Conservation (phyloP, 2,329 filamentous ascomycete species). For the Alternaria alternata region DNA sequence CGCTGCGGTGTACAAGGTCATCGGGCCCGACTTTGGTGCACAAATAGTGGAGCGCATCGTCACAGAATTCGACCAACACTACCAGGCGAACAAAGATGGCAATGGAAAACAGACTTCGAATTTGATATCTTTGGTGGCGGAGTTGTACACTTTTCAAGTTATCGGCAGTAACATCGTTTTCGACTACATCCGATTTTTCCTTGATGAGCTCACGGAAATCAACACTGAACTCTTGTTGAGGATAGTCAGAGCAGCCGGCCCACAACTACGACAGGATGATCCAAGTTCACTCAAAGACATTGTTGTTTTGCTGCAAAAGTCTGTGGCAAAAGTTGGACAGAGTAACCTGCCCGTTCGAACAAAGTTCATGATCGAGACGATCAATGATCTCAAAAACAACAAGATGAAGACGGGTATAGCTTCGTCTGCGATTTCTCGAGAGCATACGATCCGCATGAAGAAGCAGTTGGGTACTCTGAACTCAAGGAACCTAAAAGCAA, state of each 20-base stretch:
- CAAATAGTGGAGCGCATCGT: slow-evolving; percentile 82
- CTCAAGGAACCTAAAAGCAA: slow-evolving; percentile 71
- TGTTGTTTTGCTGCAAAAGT: slow-evolving; percentile 77
- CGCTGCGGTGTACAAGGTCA: slow-evolving; percentile 83
- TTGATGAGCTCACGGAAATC: slow-evolving; percentile 77
- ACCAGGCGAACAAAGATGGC: slow-evolving; percentile 55
- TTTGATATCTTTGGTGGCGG: slow-evolving; percentile 80
- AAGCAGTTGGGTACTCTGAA: slow-evolving; percentile 85
- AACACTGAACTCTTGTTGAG: slow-evolving; percentile 90
- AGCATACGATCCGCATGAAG: slow-evolving; percentile 88
- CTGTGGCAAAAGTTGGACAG: slow-evolving; percentile 72
- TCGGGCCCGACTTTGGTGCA: slow-evolving; percentile 89
- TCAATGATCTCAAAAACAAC: slow-evolving; percentile 94
- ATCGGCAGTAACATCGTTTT: slow-evolving; percentile 85
- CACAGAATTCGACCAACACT: slow-evolving; percentile 74
- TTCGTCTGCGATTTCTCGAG: slow-evolving; percentile 75
- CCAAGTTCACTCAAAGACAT: slow-evolving; percentile 89
- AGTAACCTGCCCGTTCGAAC: slow-evolving; percentile 82
- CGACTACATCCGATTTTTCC: slow-evolving; percentile 84
- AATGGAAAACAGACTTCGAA: slow-evolving; percentile 71
- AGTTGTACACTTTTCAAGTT: slow-evolving; percentile 92
- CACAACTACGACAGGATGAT: slow-evolving; percentile 86
- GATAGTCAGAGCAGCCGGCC: slow-evolving; percentile 80
- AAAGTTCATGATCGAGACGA: slow-evolving; percentile 97
- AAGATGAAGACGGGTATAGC: slow-evolving; percentile 78